Conservation (phyloP, 1,284 basidiomycete species). For the Macrocystidia cucumis region DNA sequence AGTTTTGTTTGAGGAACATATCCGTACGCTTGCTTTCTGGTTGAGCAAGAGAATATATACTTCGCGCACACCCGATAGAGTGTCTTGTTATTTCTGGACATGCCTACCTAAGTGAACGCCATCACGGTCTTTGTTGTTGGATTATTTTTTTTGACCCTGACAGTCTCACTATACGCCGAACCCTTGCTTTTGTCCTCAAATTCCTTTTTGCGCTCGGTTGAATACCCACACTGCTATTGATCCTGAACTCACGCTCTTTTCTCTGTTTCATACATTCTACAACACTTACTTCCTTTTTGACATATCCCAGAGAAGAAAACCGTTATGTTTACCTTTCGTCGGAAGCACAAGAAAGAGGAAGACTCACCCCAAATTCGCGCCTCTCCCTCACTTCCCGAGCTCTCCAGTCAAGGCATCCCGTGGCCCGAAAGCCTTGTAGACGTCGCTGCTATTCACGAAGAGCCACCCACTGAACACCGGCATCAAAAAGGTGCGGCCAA, state of each 20-base stretch:
- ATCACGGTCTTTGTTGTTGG: constrained; percentile 11
- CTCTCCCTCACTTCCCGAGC: constrained; percentile 70
- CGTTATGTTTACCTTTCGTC: constrained; percentile 69
- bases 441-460: constrained; percentile 48
- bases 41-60: too few species aligned
- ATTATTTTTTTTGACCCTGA: constrained; percentile 9
- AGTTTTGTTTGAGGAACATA: constrained; percentile 19
- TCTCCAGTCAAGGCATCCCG: constrained; percentile 62
- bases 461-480: constrained; percentile 25
- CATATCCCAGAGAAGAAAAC: constrained; percentile 4
- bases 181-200: constrained; percentile 10
- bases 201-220: constrained; percentile 15
- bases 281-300: constrained; percentile 11
- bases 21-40: too few species aligned
- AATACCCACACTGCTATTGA: constrained; percentile 11
- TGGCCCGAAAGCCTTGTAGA: constrained; percentile 79
- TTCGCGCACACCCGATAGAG: too few species aligned
- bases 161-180: background rate
- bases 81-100: too few species aligned
- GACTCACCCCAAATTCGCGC: constrained; percentile 40
- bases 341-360: constrained; percentile 54
- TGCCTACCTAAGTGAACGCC: too few species aligned
- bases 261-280: constrained; percentile 11
- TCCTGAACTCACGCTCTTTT: constrained; percentile 14
- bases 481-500: constrained; percentile 55